These are phyloP conservation scores for Nectriaceae sp. DNA, from an alignment of 2,329 filamentous ascomycete species.

Conservation along the genomic window DNA sequence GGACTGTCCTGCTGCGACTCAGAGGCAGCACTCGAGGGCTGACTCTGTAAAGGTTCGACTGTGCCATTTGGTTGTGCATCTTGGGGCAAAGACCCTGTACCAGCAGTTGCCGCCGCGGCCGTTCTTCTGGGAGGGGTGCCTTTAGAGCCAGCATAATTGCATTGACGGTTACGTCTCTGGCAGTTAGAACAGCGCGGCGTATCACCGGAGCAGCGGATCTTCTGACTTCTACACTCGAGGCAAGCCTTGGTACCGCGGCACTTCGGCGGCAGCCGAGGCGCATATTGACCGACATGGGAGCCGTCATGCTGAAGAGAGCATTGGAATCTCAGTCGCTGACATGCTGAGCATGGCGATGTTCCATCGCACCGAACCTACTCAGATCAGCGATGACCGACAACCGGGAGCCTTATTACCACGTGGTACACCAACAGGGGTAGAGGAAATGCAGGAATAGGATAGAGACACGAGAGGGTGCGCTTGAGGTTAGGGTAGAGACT, in stretches of 20 bases:
- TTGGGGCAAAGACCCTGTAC: conserved; percentile 9
- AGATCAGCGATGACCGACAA: conserved; percentile 1
- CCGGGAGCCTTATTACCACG: conserved; percentile 3
- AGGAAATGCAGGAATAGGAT: conserved; percentile 27
- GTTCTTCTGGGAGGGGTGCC: conserved; percentile 4
- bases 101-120: neutral
- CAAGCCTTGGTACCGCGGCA: conserved; percentile 29
- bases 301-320: conserved; percentile 31
- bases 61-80: conserved; percentile 7
- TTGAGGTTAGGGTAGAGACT: too few species aligned
- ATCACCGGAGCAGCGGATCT: conserved; percentile 30
- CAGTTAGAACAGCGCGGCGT: conserved; percentile 27
- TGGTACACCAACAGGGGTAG: conserved; percentile 19
- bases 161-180: conserved; percentile 24
- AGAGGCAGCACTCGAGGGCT: conserved; percentile 14
- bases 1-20: conserved; percentile 14
- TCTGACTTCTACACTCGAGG: conserved; percentile 27
- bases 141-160: conserved; percentile 22
- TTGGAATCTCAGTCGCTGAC: conserved; percentile 28
- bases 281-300: conserved; percentile 18
- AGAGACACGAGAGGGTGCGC: too few species aligned
- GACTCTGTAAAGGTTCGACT: conserved; percentile 9
- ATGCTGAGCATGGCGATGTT: conserved; percentile 27
- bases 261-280: conserved; percentile 28
- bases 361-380: conserved; percentile 31